Evolutionary conservation across 108 stramenopile genomes (phyloP).

Genomic region (Mayamaea pseudoterrestris): DNA sequence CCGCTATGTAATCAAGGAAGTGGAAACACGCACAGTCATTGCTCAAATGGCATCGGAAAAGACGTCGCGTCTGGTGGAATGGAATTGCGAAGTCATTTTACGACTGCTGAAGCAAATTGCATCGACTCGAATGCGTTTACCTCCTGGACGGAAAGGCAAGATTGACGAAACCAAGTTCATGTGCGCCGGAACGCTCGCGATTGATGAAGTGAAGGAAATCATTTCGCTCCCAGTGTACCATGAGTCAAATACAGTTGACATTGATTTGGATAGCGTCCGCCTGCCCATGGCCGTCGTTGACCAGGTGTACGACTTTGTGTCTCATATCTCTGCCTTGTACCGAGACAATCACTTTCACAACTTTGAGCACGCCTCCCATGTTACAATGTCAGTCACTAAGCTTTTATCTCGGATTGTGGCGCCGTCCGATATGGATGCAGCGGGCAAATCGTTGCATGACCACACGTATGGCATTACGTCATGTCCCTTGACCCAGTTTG

Average conservation of each 20-base stretch:
- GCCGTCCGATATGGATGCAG: too few species aligned
- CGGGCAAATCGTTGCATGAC: too few species aligned
- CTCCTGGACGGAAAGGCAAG: too few species aligned
- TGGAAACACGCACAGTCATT: too few species aligned
- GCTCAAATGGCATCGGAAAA: too few species aligned
- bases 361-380: slow-evolving; percentile 41
- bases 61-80: slow-evolving; percentile 9
- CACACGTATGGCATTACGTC: slow-evolving; percentile 33
- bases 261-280: not conserved
- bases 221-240: too few species aligned
- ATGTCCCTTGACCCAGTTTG: slow-evolving; percentile 42
- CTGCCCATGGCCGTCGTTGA: not conserved
- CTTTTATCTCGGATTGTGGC: slow-evolving; percentile 12
- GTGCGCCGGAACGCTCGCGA: too few species aligned
- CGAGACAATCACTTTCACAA: slow-evolving; percentile 32
- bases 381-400: slow-evolving; percentile 24
- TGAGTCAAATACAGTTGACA: too few species aligned
- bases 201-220: too few species aligned
- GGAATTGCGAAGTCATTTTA: slow-evolving; percentile 7
- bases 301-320: slow-evolving; percentile 8
- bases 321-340: slow-evolving; percentile 11
- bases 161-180: too few species aligned
- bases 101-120: slow-evolving; percentile 3
- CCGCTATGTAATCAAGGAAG: too few species aligned
- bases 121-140: too few species aligned